Conservation (phyloP, 345 rosid genomes). For the Brassica cretica region DNA sequence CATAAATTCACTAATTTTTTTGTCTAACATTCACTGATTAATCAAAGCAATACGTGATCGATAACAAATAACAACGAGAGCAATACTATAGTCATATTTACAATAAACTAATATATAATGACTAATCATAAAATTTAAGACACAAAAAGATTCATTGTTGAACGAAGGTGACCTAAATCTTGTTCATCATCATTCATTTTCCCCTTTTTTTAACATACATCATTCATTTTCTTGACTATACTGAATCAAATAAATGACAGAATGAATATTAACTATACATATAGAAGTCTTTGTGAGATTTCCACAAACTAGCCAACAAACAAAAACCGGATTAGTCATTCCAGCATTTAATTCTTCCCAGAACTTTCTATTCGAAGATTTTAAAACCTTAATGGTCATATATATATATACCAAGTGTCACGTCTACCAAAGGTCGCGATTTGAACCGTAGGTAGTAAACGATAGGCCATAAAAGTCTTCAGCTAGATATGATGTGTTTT, state of each 20-base stretch:
- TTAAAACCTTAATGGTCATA: not conserved
- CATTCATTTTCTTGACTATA: not conserved
- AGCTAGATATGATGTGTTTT: slow-evolving; percentile 9
- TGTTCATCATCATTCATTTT: not conserved
- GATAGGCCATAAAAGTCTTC: slow-evolving; percentile 4
- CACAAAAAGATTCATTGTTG: not conserved
- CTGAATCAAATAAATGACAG: not conserved
- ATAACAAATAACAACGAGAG: not conserved
- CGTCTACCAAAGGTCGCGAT: not conserved
- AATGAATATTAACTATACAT: not conserved
- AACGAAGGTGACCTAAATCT: not conserved
- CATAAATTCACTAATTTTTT: not conserved
- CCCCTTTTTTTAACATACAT: not conserved
- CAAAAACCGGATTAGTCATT: not conserved
- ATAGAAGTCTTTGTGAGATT: not conserved
- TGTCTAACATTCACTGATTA: not conserved
- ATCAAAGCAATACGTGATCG: not conserved
- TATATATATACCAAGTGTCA: slow-evolving; percentile 3
- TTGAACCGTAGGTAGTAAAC: not conserved
- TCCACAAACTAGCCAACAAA: slow-evolving; percentile 1
- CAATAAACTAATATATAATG: not conserved
- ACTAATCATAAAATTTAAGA: not conserved
- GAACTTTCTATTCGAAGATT: not conserved
- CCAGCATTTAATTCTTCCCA: not conserved
- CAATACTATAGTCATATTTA: not conserved